Evolutionary conservation across 1,284 basidiomycete genomes (phyloP), one percentile per base, ranked within the genome.

Genomic region (Marasmius fiardii): DNA sequence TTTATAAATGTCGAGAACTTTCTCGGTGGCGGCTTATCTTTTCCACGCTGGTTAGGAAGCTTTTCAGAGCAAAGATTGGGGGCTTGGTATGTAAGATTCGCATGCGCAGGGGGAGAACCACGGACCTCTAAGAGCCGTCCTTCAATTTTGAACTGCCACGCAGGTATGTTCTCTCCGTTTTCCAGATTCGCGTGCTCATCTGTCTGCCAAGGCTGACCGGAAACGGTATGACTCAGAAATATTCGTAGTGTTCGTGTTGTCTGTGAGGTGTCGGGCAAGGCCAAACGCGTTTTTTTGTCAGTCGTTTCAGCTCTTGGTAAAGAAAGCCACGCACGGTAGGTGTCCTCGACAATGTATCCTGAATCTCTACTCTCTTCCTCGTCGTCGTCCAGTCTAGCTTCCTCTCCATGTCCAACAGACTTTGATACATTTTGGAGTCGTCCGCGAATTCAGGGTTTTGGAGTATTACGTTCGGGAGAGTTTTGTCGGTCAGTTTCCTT

Each of bases 381-480:
- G 86, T 86, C 72, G 97, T 87, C 4, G 93, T 96, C 96, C 96
- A 98, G 71, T 98, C 95, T 10, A 98, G 78, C 68, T 90, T 92
- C 59, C 90, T 82, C 71, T 98, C 95, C 80, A 93, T 90, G 58
- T 91, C 87, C 47, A 95, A 75, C 31, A 98, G 77, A 65, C 92
- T 86, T 56, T 85, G 81, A 71, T 98, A 98, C 79, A 96, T 91
- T 53, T 80, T 80, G 21, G 92, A 92, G 71, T 96, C 89, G 60
- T 83, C 79, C 18, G 88, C 80, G 64, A 95, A 90, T 47, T 85
- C 81, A 23, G 86, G 82, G 58, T 82, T 79, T 60, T 87, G 78
- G 49, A 82, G 72, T 23, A 92, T 75, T 51, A 81, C 81, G 75
- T 85, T 85, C 0, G 92, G 92, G 26, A 94, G 74, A 37, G 81